Percentiles rank a stretch among this genome's conserved stretches.
Evolutionary conservation across 352 stramenopile genomes (phyloP).

Genomic region (Pythium phragmitis): DNA sequence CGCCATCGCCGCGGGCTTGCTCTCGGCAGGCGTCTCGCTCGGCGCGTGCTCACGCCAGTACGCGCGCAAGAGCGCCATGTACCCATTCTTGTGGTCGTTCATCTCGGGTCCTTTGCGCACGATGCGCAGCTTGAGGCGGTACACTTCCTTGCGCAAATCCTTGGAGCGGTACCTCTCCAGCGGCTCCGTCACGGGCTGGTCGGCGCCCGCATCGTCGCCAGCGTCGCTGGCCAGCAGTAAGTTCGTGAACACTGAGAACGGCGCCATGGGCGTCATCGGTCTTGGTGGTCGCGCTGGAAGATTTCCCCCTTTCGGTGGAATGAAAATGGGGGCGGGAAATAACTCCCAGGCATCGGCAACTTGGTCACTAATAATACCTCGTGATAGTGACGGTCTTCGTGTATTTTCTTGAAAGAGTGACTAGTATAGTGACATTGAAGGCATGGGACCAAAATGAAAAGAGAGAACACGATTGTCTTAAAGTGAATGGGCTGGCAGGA

Average conservation of each 20-base stretch:
- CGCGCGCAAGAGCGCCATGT: slow-evolving; percentile 37
- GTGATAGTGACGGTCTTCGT: slow-evolving; percentile 1
- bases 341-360: slow-evolving; percentile 12
- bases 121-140: slow-evolving; percentile 37
- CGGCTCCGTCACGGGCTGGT: slow-evolving; percentile 28
- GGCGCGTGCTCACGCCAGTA: slow-evolving; percentile 10
- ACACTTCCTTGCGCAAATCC: slow-evolving; percentile 37
- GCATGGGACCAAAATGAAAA: slow-evolving; percentile 1
- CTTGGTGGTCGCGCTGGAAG: background rate
- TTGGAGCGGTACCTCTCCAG: slow-evolving; percentile 35
- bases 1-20: too few relatives aligned
- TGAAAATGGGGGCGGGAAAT: slow-evolving; percentile 3
- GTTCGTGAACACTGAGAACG: background rate
- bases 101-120: slow-evolving; percentile 22
- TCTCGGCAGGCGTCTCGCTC: background rate
- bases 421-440: slow-evolving; percentile 14
- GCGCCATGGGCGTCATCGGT: background rate
- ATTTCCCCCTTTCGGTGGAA: background rate
- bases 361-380: slow-evolving; percentile 25
- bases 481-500: too few relatives aligned
- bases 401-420: slow-evolving; percentile 6
- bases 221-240: background rate
- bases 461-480: too few relatives aligned
- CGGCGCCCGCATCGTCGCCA: background rate
- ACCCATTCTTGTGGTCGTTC: slow-evolving; percentile 43